Conservation (phyloP, 2,329 filamentous ascomycete species). For the Taxawa tesnikishii region DNA sequence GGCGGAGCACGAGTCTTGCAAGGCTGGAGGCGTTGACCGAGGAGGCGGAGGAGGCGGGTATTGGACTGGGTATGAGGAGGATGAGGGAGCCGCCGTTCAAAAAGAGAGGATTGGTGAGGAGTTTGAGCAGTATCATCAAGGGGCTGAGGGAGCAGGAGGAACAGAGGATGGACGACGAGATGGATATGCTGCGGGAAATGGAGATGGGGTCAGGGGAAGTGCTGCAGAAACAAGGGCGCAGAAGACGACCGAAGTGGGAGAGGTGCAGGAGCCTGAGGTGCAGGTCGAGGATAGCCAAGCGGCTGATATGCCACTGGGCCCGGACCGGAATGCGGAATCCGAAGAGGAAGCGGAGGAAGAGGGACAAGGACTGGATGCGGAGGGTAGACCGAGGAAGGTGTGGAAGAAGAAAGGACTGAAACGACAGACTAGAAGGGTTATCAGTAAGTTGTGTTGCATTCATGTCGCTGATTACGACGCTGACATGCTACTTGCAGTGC, state of each 20-base stretch:
- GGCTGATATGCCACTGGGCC: slow-evolving; percentile 30
- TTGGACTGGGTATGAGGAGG: slow-evolving; percentile 1
- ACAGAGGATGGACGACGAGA: slow-evolving; percentile 57
- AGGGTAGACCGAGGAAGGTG: slow-evolving; percentile 47
- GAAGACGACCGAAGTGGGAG: too few species aligned
- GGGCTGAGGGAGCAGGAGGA: slow-evolving; percentile 59
- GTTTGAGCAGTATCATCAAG: slow-evolving; percentile 62
- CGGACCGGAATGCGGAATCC: slow-evolving; percentile 34
- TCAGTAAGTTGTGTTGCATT: slow-evolving; percentile 33
- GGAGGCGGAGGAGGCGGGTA: slow-evolving; percentile 36
- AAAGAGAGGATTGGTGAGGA: slow-evolving; percentile 43
- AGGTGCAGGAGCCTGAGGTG: slow-evolving; percentile 16
- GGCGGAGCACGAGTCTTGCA: slow-evolving; percentile 31
- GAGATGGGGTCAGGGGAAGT: slow-evolving; percentile 35
- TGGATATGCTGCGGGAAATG: slow-evolving; percentile 61
- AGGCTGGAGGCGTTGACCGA: slow-evolving; percentile 44
- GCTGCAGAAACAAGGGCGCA: too few species aligned
- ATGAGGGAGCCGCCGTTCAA: slow-evolving; percentile 25
- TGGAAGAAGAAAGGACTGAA: slow-evolving; percentile 82
- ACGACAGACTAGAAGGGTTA: slow-evolving; percentile 58
- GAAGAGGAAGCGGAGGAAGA: slow-evolving; percentile 42
- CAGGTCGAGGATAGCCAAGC: slow-evolving; percentile 31
- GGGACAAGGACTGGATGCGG: slow-evolving; percentile 28
- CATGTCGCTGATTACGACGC: too few species aligned
- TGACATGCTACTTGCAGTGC: slow-evolving; percentile 4